These are phyloP conservation scores for Cucumis hystrix DNA, from an alignment of 306 rosid genomes.

Conservation along the genomic window DNA sequence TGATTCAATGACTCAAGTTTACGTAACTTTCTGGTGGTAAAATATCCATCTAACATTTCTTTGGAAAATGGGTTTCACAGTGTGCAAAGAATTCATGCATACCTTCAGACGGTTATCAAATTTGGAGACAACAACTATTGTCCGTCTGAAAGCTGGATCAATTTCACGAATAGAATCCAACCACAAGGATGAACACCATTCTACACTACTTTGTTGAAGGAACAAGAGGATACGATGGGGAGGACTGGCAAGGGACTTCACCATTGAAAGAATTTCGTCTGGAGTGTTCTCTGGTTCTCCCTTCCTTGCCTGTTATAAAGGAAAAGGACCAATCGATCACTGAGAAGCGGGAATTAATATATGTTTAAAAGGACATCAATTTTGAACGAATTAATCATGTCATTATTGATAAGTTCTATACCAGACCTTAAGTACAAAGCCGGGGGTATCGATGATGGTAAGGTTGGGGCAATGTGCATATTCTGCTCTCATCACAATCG, in stretches of 20 bases:
- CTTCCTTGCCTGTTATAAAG: constrained; percentile 66
- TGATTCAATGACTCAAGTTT: background rate
- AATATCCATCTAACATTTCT: background rate
- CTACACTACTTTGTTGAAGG: constrained; percentile 96
- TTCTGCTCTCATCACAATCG: constrained; percentile 91
- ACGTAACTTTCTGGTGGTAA: background rate
- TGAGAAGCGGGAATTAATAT: background rate
- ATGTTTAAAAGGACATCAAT: background rate
- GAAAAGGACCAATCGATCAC: background rate
- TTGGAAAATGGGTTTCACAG: background rate
- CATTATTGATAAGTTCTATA: background rate
- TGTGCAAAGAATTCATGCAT: constrained; percentile 18
- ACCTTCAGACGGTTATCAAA: constrained; percentile 98
- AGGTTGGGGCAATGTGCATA: constrained; percentile 92
- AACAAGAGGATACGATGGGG: constrained; percentile 84
- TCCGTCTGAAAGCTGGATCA: constrained; percentile 70
- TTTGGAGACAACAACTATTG: constrained; percentile 81
- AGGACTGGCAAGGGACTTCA: constrained; percentile 82
- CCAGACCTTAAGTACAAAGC: constrained; percentile 87
- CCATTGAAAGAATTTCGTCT: constrained; percentile 90
- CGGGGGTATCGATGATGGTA: constrained; percentile 94
- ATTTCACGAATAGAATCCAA: constrained; percentile 82
- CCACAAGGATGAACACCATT: constrained; percentile 98
- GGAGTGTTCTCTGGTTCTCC: constrained; percentile 94
- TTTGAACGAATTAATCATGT: background rate